Base-by-base conservation (phyloP, 139 green algal species). In the Chlorella sp. region DNA sequence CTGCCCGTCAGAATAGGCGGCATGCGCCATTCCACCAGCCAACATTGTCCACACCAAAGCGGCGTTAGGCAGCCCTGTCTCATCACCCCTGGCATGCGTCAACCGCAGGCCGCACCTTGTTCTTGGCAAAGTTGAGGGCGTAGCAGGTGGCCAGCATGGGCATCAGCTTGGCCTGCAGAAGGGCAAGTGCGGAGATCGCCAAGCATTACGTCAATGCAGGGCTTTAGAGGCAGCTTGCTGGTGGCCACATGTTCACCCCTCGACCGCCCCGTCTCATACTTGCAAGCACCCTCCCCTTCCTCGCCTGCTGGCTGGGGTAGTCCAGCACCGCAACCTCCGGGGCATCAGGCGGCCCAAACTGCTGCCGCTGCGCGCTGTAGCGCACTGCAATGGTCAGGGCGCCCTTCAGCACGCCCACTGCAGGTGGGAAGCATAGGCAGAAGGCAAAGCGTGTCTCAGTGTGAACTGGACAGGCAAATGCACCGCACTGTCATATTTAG, bases 91-190 rank as follows among this genome's bases (percentile, higher is more conserved):
- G n/a, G n/a, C n/a, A n/a, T n/a, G n/a, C n/a, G n/a, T n/a, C n/a
- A n/a, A n/a, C n/a, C n/a, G n/a, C n/a, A n/a, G n/a, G 67, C 55
- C 92, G 85, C 51, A 96, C 88, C 74, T 80, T 79, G 65, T 88
- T 78, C 39, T 89, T 90, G 26, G 93, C 90, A 68, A 96, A 96
- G 88, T 93, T 88, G 47, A 96, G 89, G 34, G 85, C 93, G 83
- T 98, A 98, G 38, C 75, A 79, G 39, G 91, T 95, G 67, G 95
- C 92, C 80, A 98, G 89, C 88, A 96, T 86, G 18, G 95, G 95
- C 86, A 98, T 94, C 71, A 98, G 89, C 84, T 91, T 92, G 28
- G 70, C 36, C 76, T 67, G 73, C 47, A 6, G 30, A 30, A 51
- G 9, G 9, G 44, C 44, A 6, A 51, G 7, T 16, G 44, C n/a